Base-by-base conservation (phyloP, 306 rosid genomes). In the Abrus pulchellus region DNA sequence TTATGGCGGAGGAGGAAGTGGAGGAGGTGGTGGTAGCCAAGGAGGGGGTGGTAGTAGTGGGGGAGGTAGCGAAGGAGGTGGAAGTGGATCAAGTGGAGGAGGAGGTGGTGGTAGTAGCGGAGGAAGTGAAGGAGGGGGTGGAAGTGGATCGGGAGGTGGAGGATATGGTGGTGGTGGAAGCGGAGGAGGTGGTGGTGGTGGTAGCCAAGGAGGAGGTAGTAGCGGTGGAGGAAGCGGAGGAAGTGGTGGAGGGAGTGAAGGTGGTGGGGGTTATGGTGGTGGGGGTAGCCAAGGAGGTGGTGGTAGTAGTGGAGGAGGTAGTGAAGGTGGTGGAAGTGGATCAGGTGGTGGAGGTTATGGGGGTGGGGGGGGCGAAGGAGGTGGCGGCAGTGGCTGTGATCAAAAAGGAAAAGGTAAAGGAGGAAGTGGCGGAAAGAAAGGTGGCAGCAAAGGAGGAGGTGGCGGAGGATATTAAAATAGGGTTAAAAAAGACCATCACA, bases 101-200 rank as follows among this genome's bases (percentile, higher is more conserved):
- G 75, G 75, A 0, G 6, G 61, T 2, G 45, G 69, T 1, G 29
- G 62, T n/a, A 83, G 79, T 0, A 8, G 43, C 2, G 83, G 85
- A 0, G n/a, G n/a, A n/a, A n/a, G n/a, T n/a, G 14, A 44, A n/a
- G 69, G 69, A 0, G 74, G 81, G 0, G 70, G 76, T 3, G 79
- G 10, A 0, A 63, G 76, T 3, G 67, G 3, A 9, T 2, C 80
- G 3, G 33, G 66, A 4, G 40, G 60, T 0, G 20, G 52, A 7
- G 73, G 73, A 7, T 13, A 50, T 48, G 62, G 38, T 14, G 74
- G 74, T 7, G 28, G 43, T 4, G 20, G 5, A 0, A 43, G 74
- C 0, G 12, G 63, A 50, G 63, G 67, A 12, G 4, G 28, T 5
- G 44, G 48, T 8, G 38, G 74, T 1, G 50, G 76, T 1, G 45